Evolutionary conservation across 1,284 basidiomycete species (phyloP), one percentile per base, ranked within the genome.

Genomic region (Mycena citricolor): DNA sequence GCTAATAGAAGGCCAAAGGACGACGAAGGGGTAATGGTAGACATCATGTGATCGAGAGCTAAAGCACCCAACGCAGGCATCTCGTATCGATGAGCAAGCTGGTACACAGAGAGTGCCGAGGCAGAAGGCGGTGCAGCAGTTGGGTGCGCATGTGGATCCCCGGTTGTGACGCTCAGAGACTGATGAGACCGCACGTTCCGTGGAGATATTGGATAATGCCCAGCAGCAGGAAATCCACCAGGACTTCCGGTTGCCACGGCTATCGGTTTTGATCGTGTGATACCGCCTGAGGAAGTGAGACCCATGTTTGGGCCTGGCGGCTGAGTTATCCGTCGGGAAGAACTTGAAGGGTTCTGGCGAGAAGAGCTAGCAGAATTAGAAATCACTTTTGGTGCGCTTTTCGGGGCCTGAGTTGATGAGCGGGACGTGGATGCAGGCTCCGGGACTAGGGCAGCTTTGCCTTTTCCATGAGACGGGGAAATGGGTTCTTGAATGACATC

Each of bases 61-160:
- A 91, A 71, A 10, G 71, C 59, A 25, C 80, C 79, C 17, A 93
- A 72, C 8, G 71, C 75, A 16, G 78, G 76, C 66, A 92, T 79
- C 8, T 71, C 68, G 61, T 92, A 93, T 28, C 88, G 74, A 66
- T 92, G 88, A 8, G 89, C 86, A 12, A 91, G 73, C 57, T 86
- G 81, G 66, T 90, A 94, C 55, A 92, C 77, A 0, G 85, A 79
- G 24, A 94, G 66, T 1, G 88, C 86, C 21, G 83, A 85, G 14
- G 84, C 84, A 16, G 86, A 77, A 2, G 69, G 64, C 2, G 84
- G 81, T 3, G 74, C 57, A 7, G 76, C 65, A 3, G 82, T 79
- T 2, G 88, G 89, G 57, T 92, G 90, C 1, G 71, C 62, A 63
- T 93, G 87, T 3, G 87, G 88, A 57, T 93, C 90, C 4, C 70